Base-by-base conservation (phyloP, 225 moss, liverwort and hornwort species). In the Bryum argenteum region DNA sequence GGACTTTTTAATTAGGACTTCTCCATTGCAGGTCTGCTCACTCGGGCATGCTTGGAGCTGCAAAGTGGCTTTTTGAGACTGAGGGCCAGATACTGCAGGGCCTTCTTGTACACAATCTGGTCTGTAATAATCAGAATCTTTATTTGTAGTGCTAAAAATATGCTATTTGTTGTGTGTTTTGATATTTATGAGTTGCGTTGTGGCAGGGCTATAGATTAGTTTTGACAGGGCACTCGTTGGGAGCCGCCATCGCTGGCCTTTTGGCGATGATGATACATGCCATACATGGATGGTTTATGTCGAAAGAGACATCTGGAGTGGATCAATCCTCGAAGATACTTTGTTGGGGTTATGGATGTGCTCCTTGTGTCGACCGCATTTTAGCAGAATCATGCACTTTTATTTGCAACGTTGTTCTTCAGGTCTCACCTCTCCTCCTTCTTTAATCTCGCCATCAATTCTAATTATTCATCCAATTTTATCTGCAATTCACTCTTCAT, bases 301-400 rank as follows among this genome's bases (percentile, higher is more conserved):
- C 78, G 23, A 54, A 61, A 73, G 70, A 68, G 26, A 50, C 70
- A 43, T 84, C 85, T 61, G 87, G 82, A 24, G 47, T 85, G 33
- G 33, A 33, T 45, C 58, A 42, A 22, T 75, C 82, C 20, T 76
- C 85, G 5, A 24, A 63, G 23, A 75, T 84, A 4, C 80, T 85
- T 13, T 90, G 89, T 73, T 93, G 90, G 85, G 90, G 85, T n/a
- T 87, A 73, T 54, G 87, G 89, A 57, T 90, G 90, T 58, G 89
- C 89, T 17, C 90, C 93, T 26, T 90, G 90, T 84, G 87, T 89
- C 8, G 90, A 93, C 55, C 79, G 82, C 73, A 79, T 40, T 50
- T 73, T 87, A 61, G 90, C 87, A 28, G 73, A 80, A 73, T 59
- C 79, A 9, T 72, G 59, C 16, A 54, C 66, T 21, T 89, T 80